These are phyloP conservation scores for Ceratobasidium sp. DNA, from an alignment of 1,284 basidiomycete genomes.

Conservation along the genomic window DNA sequence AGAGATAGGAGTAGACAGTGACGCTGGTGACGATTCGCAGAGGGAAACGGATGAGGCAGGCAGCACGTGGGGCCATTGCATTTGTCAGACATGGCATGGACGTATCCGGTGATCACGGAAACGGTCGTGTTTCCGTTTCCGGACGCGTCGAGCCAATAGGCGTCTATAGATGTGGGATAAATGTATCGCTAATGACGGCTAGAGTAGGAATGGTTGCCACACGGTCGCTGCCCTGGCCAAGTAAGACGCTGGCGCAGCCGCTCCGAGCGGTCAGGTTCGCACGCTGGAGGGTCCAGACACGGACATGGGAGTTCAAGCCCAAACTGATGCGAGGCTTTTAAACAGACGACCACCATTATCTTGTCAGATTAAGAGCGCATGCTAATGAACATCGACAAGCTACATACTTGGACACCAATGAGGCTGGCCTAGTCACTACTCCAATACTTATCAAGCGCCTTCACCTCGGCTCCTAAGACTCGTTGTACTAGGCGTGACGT, in stretches of 20 bases:
- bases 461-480: slow-evolving; percentile 17
- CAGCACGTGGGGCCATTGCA: slow-evolving; percentile 36
- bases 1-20: slow-evolving; percentile 2
- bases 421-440: background rate
- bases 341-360: slow-evolving; percentile 4
- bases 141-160: background rate
- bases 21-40: slow-evolving; percentile 14
- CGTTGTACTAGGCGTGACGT: slow-evolving; percentile 19
- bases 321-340: background rate
- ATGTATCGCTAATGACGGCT: background rate
- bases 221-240: background rate
- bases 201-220: background rate
- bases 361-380: background rate
- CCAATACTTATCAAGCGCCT: background rate
- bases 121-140: slow-evolving; percentile 1
- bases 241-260: slow-evolving; percentile 12
- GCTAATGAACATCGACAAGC: background rate
- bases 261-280: slow-evolving; percentile 16
- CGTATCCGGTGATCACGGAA: slow-evolving; percentile 31
- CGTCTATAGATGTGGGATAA: slow-evolving; percentile 4
- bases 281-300: slow-evolving; percentile 9
- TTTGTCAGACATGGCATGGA: slow-evolving; percentile 27
- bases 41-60: slow-evolving; percentile 27
- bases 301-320: background rate
- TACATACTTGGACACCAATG: slow-evolving; percentile 28